These are phyloP conservation scores for Volutella citrinella DNA, from an alignment of 2,329 filamentous ascomycete species.

Conservation along the genomic window DNA sequence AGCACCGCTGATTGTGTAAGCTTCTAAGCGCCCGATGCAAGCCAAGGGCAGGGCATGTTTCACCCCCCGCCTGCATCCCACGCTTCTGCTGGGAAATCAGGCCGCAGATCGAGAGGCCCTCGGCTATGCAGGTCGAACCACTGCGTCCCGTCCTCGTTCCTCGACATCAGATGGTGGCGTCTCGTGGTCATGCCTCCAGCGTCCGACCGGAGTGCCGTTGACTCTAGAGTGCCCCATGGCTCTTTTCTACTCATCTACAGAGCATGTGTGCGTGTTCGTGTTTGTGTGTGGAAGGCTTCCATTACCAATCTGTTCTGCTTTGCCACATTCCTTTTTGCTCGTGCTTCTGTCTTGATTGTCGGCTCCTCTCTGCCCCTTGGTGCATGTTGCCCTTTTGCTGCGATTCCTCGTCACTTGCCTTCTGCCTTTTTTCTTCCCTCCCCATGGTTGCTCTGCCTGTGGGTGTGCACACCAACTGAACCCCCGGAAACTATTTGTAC, in stretches of 20 bases:
- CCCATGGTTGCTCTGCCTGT: conserved; percentile 2
- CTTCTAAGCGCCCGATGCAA: conserved; percentile 28
- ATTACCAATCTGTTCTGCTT: too few species aligned
- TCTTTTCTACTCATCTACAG: conserved; percentile 10
- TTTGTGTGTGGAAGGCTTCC: too few species aligned
- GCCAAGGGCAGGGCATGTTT: conserved; percentile 24
- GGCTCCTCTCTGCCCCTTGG: too few species aligned
- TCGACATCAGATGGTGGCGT: conserved; percentile 11
- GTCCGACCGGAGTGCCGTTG: too few species aligned
- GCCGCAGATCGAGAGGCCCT: conserved; percentile 36
- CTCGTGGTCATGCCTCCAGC: too few species aligned
- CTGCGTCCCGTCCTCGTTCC: conserved; percentile 16
- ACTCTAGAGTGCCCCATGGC: too few species aligned
- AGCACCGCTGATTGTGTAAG: conserved; percentile 2
- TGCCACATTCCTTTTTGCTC: too few species aligned
- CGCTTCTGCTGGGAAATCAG: conserved; percentile 30
- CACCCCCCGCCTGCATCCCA: conserved; percentile 26
- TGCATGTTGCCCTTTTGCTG: too few species aligned
- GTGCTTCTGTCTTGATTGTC: too few species aligned
- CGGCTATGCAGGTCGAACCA: conserved; percentile 37
- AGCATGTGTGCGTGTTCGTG: too few species aligned
- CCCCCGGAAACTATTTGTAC: conserved; percentile 24
- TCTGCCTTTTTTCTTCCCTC: background rate
- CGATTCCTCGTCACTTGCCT: conserved; percentile 3
- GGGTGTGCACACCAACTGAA: conserved; percentile 22